Evolutionary conservation across 164 flowering plant genomes (phyloP).

Genomic region (Nelumbo lutea): DNA sequence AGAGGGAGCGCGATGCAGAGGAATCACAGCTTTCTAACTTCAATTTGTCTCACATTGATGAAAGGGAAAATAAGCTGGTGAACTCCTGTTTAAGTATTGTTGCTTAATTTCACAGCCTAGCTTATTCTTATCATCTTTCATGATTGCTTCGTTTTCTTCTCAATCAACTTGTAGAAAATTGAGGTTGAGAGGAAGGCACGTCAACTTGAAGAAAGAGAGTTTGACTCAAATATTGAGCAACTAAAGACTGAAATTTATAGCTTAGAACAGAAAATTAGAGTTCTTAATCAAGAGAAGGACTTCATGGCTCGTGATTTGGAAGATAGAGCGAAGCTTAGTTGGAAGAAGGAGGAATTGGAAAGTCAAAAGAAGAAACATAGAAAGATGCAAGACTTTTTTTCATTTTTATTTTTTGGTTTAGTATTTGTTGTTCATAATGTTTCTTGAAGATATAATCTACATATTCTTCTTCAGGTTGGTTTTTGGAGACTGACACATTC

Average conservation of each 20-base stretch:
- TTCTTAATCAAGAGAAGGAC: slow-evolving; percentile 62
- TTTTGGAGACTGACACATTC: slow-evolving; percentile 12
- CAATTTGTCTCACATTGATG: slow-evolving; percentile 62
- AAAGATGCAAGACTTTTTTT: slow-evolving; percentile 54
- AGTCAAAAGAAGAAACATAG: slow-evolving; percentile 54
- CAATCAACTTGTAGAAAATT: slow-evolving; percentile 36
- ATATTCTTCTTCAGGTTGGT: background rate
- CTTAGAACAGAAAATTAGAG: slow-evolving; percentile 51
- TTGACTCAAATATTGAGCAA: slow-evolving; percentile 48
- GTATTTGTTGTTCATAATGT: slow-evolving; percentile 5
- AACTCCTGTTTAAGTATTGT: slow-evolving; percentile 8
- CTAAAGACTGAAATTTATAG: slow-evolving; percentile 42
- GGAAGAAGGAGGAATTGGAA: slow-evolving; percentile 72
- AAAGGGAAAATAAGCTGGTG: slow-evolving; percentile 75
- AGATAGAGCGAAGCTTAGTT: slow-evolving; percentile 63
- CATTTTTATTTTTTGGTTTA: background rate
- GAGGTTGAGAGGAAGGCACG: slow-evolving; percentile 69
- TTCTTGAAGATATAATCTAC: background rate
- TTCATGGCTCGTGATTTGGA: slow-evolving; percentile 67
- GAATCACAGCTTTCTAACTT: slow-evolving; percentile 57
- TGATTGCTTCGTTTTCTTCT: slow-evolving; percentile 2
- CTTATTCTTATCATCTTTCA: background rate
- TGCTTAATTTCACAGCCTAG: slow-evolving; percentile 7
- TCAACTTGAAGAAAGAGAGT: slow-evolving; percentile 62
- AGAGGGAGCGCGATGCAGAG: slow-evolving; percentile 50